Base-by-base conservation (phyloP, 345 rosid genomes). In the Pistacia atlantica region DNA sequence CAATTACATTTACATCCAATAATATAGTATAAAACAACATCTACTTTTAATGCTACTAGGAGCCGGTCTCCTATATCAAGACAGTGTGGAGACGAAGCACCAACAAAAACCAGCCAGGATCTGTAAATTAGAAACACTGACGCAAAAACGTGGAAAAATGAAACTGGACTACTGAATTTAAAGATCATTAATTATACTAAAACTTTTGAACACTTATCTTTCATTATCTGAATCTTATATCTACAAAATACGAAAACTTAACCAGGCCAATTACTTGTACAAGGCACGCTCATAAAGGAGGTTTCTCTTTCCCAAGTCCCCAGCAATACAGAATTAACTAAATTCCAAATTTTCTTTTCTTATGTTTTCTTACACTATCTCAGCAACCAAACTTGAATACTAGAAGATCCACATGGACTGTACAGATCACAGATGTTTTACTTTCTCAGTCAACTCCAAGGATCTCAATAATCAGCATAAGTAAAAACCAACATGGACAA, bases 281-380 rank as follows among this genome's bases (percentile, higher is more conserved):
- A 37, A 70, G 25, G 58, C 48, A 22, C 38, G 48, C 22, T 56
- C 18, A 64, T 17, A 37, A 49, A 37, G 51, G 10, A 3, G 33
- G 2, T 56, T 71, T 11, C 18, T n/a, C 31, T 71, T 57, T 45
- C 65, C 22, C 65, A 71, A 42, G 75, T 71, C 65, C n/a, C 16
- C 37, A 37, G 46, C 60, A 71, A 22, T 42, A 11, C 16, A 49
- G 8, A 58, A 25, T 16, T 11, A 46, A 57, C 18, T 45, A 22
- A 46, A 46, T 35, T 38, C 7, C 22, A 67, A 67, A 11, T 38
- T 37, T 71, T 31, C 54, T 17, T 58, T 5, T 17, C 46, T 42
- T 5, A 0, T 42, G 46, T 42, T 42, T 20, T 9, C 2, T 33
- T 35, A 18, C 56, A n/a, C 59, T 5, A 45, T 72, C 55, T 60